phyloP scores from a whole-genome alignment of 2,329 filamentous ascomycete genomes.

The Colletotrichum chrysophilum region DNA sequence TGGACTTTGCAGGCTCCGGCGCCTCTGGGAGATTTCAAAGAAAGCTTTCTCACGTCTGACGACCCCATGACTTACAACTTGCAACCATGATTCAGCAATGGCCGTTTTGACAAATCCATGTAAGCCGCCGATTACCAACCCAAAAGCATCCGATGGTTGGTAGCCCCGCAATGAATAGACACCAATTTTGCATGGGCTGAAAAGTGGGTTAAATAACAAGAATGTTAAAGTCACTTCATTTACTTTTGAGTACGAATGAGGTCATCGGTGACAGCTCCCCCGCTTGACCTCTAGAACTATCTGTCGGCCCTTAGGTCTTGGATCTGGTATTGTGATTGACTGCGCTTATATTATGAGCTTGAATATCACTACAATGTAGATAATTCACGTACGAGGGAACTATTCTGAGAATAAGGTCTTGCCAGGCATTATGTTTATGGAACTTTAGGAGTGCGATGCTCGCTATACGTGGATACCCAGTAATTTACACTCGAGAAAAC shows the following conservation, averaged over 20 bases:
- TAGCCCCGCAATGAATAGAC: neutral
- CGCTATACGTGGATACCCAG: neutral
- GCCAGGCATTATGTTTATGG: neutral
- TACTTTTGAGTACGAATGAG: rapidly evolving
- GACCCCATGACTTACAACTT: rapidly evolving
- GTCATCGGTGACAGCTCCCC: neutral
- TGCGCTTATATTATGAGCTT: neutral
- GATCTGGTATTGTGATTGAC: rapidly evolving
- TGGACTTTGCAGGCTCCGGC: rapidly evolving
- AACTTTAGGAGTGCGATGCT: rapidly evolving
- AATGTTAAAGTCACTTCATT: neutral
- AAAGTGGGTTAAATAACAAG: neutral
- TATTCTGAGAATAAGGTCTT: no score
- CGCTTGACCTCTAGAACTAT: neutral
- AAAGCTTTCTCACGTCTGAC: neutral
- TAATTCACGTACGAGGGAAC: no score
- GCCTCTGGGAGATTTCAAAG: neutral
- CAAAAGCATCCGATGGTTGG: neutral
- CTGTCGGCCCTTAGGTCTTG: rapidly evolving
- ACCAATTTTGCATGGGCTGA: neutral
- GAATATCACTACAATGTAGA: no score
- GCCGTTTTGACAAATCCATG: neutral
- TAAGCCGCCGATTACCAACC: neutral
- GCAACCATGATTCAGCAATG: neutral
- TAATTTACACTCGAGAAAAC: rapidly evolving